Percentiles rank a stretch among this genome's conserved stretches.
These are phyloP conservation scores for Petunia secreta DNA, from an alignment of 257 asterid species.

Conservation along the genomic window DNA sequence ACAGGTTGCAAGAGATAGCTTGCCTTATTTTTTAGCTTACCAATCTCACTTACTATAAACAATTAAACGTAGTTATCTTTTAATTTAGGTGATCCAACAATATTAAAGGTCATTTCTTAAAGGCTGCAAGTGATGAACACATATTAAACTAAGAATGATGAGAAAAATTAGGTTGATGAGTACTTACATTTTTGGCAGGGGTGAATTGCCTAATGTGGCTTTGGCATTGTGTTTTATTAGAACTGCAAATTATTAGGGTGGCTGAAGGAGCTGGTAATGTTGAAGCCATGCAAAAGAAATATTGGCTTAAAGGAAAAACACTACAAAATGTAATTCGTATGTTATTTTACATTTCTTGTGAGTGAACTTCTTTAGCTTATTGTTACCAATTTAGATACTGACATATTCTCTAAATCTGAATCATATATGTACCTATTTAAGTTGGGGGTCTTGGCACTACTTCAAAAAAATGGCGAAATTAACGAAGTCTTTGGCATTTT, in stretches of 20 bases:
- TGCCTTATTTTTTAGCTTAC: too few relatives aligned
- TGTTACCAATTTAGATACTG: neutral
- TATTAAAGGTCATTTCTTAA: too few relatives aligned
- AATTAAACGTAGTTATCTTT: too few relatives aligned
- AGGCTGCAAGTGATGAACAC: too few relatives aligned
- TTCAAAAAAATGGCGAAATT: neutral
- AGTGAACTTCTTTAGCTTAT: too few relatives aligned
- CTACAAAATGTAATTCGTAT: neutral
- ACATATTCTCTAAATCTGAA: neutral
- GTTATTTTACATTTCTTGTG: neutral
- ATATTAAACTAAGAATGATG: neutral
- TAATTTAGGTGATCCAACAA: too few relatives aligned
- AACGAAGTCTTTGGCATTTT: neutral
- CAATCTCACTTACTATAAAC: too few relatives aligned
- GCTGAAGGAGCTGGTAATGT: neutral
- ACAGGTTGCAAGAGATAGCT: too few relatives aligned
- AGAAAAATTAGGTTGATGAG: neutral
- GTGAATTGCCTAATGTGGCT: neutral
- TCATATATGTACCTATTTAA: neutral
- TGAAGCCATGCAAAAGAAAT: slow-evolving; percentile 2
- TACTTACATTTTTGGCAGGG: neutral
- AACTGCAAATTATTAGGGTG: neutral
- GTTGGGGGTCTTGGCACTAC: neutral
- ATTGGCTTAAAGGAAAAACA: neutral
- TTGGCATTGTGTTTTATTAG: neutral